phyloP scores from a whole-genome alignment of 192 early-diverging fungal genomes.

The Coemansia sp. region DNA sequence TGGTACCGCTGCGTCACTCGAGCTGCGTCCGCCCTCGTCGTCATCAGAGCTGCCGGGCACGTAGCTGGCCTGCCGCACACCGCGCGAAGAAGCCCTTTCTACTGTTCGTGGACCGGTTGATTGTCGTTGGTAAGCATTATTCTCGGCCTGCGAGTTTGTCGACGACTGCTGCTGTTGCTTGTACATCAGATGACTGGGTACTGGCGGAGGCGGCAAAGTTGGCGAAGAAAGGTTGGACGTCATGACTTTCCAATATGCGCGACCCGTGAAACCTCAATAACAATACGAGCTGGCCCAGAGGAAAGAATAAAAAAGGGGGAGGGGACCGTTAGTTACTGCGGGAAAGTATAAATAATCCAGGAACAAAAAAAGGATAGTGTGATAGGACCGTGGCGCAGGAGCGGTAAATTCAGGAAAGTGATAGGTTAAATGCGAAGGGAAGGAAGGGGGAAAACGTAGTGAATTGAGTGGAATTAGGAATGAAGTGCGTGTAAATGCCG shows the following conservation, averaged over 20 bases:
- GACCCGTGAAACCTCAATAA: neutral
- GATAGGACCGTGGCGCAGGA: neutral
- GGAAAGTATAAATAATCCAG: neutral
- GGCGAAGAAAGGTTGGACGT: constrained; percentile 6
- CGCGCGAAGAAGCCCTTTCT: constrained; percentile 24
- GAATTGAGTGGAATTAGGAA: neutral
- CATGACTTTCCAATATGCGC: neutral
- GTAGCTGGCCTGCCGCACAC: neutral
- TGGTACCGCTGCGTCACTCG: constrained; percentile 11
- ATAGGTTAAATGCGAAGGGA: neutral
- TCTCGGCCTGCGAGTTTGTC: constrained; percentile 4
- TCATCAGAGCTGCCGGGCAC: constrained; percentile 4
- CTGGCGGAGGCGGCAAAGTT: constrained; percentile 20
- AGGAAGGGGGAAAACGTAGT: neutral
- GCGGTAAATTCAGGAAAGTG: neutral
- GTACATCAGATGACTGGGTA: constrained; percentile 6
- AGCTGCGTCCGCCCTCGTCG: constrained; percentile 5
- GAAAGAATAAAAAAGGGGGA: neutral
- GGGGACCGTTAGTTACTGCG: neutral
- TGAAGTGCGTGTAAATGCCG: constrained; percentile 6
- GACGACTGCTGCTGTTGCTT: neutral
- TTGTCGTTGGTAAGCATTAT: neutral
- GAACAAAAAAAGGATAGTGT: neutral
- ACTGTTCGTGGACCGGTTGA: constrained; percentile 1
- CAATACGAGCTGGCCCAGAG: neutral